Base-by-base conservation (phyloP, 805 yeast species). In the Cyberlindnera euphorbiae region DNA sequence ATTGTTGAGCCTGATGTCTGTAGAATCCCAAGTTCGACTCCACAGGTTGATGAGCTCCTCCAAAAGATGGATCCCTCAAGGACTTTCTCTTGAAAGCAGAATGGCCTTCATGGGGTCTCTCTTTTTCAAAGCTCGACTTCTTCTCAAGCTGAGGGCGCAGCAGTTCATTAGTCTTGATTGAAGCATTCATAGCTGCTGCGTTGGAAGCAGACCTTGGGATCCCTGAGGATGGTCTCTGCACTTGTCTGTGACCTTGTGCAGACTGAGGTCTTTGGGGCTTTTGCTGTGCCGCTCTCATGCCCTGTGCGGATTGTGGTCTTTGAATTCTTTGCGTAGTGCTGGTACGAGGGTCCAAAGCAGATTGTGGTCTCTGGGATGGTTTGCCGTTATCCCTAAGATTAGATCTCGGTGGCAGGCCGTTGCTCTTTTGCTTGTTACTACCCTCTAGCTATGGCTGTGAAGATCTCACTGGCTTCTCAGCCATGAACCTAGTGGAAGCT, bases 41-140 rank as follows among this genome's bases (percentile, higher is more conserved):
- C 13, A 42, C 42, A 13, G 21, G 36, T 4, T 50, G 38, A 16
- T 41, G 34, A 2, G 42, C 36, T n/a, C 42, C 35, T 12, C 44
- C 41, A 19, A 47, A 35, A 2, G 56, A 38, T 19, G 60, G 62
- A 26, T 55, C 62, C 51, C 68, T 53, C 30, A 62, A 31, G 0
- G 67, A 60, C 42, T 53, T 44, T 44, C 54, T 63, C 35, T 63
- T 64, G 45, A 63, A 63, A 10, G 65, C 71, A 14, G 60, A 54
- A 38, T 54, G 53, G 2, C 53, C 46, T 12, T 54, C 56, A 10
- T 46, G 46, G 12, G 57, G 45, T 47, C 66, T 50, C 33, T 47
- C 64, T 48, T 73, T 78, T 45, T 74, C 78, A 51, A 74, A 80
- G 26, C 86, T 78, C 0, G 87, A 79, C 33, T 47, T 38, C 42